Base-by-base conservation (phyloP, 2,329 filamentous ascomycete genomes). In the Sclerotinia trifoliorum region DNA sequence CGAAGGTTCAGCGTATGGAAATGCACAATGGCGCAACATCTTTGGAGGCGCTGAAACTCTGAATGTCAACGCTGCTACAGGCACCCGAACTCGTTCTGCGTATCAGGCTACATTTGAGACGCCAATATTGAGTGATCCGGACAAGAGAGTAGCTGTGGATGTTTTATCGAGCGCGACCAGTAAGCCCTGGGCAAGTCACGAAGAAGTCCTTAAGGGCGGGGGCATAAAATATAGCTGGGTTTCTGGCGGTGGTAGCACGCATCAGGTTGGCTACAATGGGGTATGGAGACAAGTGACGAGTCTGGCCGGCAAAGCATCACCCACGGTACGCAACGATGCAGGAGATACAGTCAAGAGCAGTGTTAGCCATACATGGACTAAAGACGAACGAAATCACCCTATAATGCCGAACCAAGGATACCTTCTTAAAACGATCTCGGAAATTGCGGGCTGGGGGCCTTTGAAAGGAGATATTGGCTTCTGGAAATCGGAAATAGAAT, bases 31-130 rank as follows among this genome's bases (percentile, higher is more conserved):
- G 83, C 89, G 95, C 73, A 99, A 99, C 80, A 85, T 99, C 69
- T 92, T 99, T 78, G 95, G 95, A 64, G 95, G 95, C 51, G 95
- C 94, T 32, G 95, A 99, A 81, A 91, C 90, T 68, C 81, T 99
- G 71, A 92, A 92, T 65, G 82, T 96, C 69, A 94, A 97, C 75
- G 94, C 92, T 61, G 94, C 93, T 44, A 82, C 94, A 32, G 95
- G 95, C 68, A 98, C 94, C 8, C 87, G 95, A 56, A 98, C 95
- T 39, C 86, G 93, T 60, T 97, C 93, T 3, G 91, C 94, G 35
- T 98, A 98, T 80, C 94, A 92, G 72, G 92, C 92, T 66, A 89
- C 88, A 68, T 90, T 98, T 70, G 90, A 93, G 70, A 89, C 92
- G 0, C 95, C 95, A 0, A 83, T 99, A 58, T 83, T 91, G 67